Conservation (phyloP, 225 moss, liverwort and hornwort species). For the Thuidium tamariscinum region DNA sequence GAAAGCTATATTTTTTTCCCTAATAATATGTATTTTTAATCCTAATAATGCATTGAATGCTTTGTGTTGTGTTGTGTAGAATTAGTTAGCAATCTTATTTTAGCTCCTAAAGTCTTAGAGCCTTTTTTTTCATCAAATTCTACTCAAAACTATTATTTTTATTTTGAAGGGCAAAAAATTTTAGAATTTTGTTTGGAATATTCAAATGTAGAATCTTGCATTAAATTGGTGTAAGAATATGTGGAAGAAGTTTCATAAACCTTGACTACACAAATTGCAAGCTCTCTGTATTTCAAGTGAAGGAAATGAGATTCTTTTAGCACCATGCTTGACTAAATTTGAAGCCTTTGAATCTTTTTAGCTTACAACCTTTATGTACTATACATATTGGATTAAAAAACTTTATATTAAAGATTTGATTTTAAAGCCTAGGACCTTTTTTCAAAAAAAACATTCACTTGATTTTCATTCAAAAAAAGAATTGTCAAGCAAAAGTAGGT, state of each 20-base stretch:
- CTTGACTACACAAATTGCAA: rapidly evolving
- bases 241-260: neutral
- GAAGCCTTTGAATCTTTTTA: neutral
- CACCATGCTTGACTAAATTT: neutral
- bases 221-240: neutral
- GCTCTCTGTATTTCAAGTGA: neutral
- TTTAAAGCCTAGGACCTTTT: neutral
- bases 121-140: neutral
- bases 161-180: neutral
- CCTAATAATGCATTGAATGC: neutral
- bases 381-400: rapidly evolving
- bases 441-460: neutral
- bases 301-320: rapidly evolving
- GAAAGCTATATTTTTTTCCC: neutral
- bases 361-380: neutral
- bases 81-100: neutral
- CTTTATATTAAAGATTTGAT: neutral
- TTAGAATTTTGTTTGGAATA: neutral
- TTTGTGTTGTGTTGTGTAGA: neutral
- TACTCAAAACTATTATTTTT: neutral
- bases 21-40: neutral
- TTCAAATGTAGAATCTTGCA: neutral
- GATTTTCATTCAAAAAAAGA: neutral
- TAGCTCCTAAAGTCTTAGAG: rapidly evolving
- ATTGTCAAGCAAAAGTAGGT: neutral